Percentiles rank a stretch among this genome's conserved stretches.
These are phyloP conservation scores for Glycyrrhiza uralensis DNA, from an alignment of 306 rosid species.

Conservation along the genomic window DNA sequence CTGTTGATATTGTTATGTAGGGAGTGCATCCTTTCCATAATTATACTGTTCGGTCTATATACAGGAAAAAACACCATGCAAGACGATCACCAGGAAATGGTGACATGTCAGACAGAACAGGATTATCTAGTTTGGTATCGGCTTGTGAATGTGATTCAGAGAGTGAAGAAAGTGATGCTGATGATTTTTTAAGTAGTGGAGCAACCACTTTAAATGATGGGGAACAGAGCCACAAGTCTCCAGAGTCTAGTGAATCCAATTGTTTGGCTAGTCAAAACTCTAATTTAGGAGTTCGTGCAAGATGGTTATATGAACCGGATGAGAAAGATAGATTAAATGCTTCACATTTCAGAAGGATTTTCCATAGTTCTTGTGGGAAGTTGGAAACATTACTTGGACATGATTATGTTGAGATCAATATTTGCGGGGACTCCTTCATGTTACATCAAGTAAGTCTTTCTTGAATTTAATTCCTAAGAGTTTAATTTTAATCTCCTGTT, in stretches of 20 bases:
- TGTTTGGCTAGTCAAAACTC: constrained; percentile 33
- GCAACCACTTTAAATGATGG: constrained; percentile 12
- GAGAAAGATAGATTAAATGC: constrained; percentile 63
- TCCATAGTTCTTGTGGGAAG: constrained; percentile 64
- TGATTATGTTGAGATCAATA: constrained; percentile 55
- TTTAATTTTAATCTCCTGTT: background rate
- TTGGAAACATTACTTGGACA: constrained; percentile 60
- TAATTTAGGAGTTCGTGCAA: constrained; percentile 46
- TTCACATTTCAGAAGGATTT: constrained; percentile 77
- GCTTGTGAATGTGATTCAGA: constrained; percentile 40
- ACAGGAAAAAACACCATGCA: constrained; percentile 44
- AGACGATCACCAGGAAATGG: constrained; percentile 38
- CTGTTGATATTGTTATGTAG: constrained; percentile 42
- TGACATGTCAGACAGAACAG: constrained; percentile 13
- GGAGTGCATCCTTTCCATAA: constrained; percentile 96
- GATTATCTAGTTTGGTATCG: constrained; percentile 20
- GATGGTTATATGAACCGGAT: constrained; percentile 89
- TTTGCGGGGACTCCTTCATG: constrained; percentile 98
- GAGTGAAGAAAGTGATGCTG: constrained; percentile 50
- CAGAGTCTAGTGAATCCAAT: constrained; percentile 15
- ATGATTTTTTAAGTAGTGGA: constrained; percentile 30
- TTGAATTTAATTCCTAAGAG: background rate
- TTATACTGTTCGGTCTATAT: constrained; percentile 77
- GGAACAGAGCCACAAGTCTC: constrained; percentile 26
- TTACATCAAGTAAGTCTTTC: constrained; percentile 74